Base-by-base conservation (phyloP, 2,329 filamentous ascomycete genomes). In the Botrytis fragariae region DNA sequence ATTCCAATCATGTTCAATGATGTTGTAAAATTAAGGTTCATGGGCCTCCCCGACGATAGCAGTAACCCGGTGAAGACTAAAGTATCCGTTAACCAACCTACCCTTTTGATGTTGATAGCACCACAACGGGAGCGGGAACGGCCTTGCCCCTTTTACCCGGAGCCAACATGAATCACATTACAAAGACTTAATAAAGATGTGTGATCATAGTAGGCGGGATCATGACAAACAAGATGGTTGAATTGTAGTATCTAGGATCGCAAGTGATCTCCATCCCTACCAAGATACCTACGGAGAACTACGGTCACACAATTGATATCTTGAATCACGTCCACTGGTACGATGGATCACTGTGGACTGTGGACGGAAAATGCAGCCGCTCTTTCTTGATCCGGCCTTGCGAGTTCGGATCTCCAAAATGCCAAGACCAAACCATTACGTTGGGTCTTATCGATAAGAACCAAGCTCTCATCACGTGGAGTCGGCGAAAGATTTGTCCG, bases 401-500 rank as follows among this genome's bases (percentile, higher is more conserved):
- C 64, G 64, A 68, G 3, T 16, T 57, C 45, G 64, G 64, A 57
- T 32, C 16, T 65, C 64, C 14, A n/a, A 22, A 29, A 39, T 42
- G 64, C 63, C 63, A 67, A 67, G 45, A 39, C 63, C 32, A 25
- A 20, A 14, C 54, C 54, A 59, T 20, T 1, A 8, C 39, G 14
- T 2, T 18, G 54, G 39, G 59, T 37, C 70, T 72, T 72, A 72
- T 72, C 70, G 70, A 72, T 72, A 72, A 72, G 70, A 48, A 10
- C 2, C 32, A 12, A 5, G 29, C 12, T 20, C 12, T 12, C 37
- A 61, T 35, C 67, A 69, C 54, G 54, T 69, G 64, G 9, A 3
- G 16, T 32, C 69, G 69, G 69, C 14, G 39, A 72, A 72, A 72
- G 29, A 48, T 68, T 72, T 67, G 22, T 67, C 70, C 70, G 70